A percentile compares a stretch with the other conserved stretches of the same genome.
Conservation (phyloP, 768 basidiomycete species). For the Tricholomella constricta region DNA sequence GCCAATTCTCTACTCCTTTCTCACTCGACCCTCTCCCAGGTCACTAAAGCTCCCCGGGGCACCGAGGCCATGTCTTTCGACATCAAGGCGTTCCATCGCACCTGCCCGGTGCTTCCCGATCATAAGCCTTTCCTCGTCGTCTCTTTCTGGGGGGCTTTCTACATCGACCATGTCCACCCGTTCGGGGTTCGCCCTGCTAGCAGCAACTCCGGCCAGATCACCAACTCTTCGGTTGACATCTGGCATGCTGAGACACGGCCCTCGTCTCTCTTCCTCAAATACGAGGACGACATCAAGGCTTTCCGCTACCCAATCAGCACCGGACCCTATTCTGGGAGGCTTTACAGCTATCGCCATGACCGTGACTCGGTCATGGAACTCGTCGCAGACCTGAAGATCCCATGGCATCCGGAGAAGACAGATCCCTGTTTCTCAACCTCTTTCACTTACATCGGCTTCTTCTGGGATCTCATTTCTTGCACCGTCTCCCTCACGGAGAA, state of each 20-base stretch:
- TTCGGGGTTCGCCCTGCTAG: slow-evolving; percentile 27
- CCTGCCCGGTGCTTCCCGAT: slow-evolving; percentile 25
- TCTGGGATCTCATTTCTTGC: too few species aligned
- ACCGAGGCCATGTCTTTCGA: slow-evolving; percentile 31
- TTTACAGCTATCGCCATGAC: too few species aligned
- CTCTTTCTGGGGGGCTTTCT: slow-evolving; percentile 16
- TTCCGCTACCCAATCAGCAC: slow-evolving; percentile 26
- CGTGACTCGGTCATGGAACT: too few species aligned
- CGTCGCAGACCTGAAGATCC: too few species aligned
- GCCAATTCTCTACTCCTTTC: too few species aligned
- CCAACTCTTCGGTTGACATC: too few species aligned
- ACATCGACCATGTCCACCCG: slow-evolving; percentile 14
- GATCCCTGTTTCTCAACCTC: too few species aligned
- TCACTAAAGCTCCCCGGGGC: slow-evolving; percentile 28
- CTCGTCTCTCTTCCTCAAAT: slow-evolving; percentile 17
- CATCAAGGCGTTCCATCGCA: slow-evolving; percentile 28
- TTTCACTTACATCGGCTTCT: too few species aligned
- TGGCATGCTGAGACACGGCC: slow-evolving; percentile 14
- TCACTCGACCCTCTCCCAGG: too few species aligned
- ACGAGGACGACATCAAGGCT: slow-evolving; percentile 31
- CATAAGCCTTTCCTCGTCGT: slow-evolving; percentile 26
- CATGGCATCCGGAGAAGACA: too few species aligned
- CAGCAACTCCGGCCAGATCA: slow-evolving; percentile 27
- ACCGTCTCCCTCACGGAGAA: too few species aligned
- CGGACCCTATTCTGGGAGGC: too few species aligned